Base-by-base conservation (phyloP, 1,284 basidiomycete genomes). In the Ganoderma leucocontextum region DNA sequence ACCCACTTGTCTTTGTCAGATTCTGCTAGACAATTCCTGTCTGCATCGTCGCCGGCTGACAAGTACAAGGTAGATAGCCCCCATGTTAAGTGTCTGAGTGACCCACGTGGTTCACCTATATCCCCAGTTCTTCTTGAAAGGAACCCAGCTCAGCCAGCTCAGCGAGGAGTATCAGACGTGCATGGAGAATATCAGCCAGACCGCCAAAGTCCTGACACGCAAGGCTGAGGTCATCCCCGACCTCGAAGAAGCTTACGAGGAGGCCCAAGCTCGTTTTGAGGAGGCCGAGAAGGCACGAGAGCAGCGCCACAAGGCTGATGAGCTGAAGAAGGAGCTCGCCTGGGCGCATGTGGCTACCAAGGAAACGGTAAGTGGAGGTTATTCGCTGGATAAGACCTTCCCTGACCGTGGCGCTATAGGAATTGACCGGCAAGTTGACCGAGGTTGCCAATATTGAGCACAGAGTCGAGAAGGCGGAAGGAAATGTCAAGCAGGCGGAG, bases 101-200 rank as follows among this genome's bases (percentile, higher is more conserved):
- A 12, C 57, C 22, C 57, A n/a, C 29, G 58, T 17, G 55, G 39
- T 33, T 47, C 17, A 66, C 60, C 17, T 0, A 1, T 1, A 25
- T 5, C 35, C 36, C 4, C 42, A 96, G 94, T 96, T 99, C 79
- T 99, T 99, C 87, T 86, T 99, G 55, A 89, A 91, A 39, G 98
- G 98, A 10, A 99, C 97, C 0, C 95, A 96, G 74, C 89, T 99
- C 35, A 89, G 90, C 42, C 93, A 97, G 76, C 89, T 99, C 29
- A 90, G 89, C 6, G 90, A 95, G 36, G 94, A 97, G 78, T 99
- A 99, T 78, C 88, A 93, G 49, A 84, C 87, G 2, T 93, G 94
- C 74, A 81, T 91, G 36, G 83, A 89, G 67, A 94, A 95, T 76
- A 90, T 95, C 73, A 85, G 84, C 22, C 87, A 88, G 72, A 93